These are phyloP conservation scores for Cyclotella kingstonii DNA, from an alignment of 108 stramenopile species.

Conservation along the genomic window DNA sequence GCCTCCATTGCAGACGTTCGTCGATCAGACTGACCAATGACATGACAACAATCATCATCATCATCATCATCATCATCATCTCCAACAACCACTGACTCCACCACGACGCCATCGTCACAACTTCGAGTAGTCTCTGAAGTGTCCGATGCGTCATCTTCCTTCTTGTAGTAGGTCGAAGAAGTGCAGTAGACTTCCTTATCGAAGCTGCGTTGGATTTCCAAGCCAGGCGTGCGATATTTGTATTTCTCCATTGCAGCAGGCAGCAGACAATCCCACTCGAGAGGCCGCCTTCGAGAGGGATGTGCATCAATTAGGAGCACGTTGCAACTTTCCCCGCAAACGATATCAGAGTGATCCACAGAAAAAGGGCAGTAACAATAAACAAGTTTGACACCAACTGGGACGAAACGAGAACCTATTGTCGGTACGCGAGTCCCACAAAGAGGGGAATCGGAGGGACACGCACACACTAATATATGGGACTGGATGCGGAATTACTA, in stretches of 20 bases:
- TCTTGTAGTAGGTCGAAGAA: not conserved
- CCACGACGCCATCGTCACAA: not conserved
- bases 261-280: too few relatives aligned
- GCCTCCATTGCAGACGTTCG: slow-evolving; percentile 26
- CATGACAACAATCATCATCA: not conserved
- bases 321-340: too few relatives aligned
- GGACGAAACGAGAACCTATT: too few relatives aligned
- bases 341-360: too few relatives aligned
- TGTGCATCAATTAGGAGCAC: too few relatives aligned
- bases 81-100: not conserved
- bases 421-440: too few relatives aligned
- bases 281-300: too few relatives aligned
- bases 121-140: slow-evolving; percentile 10
- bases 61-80: slow-evolving; percentile 8
- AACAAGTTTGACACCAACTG: too few relatives aligned
- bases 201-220: slow-evolving; percentile 7
- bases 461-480: too few relatives aligned
- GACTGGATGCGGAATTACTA: too few relatives aligned
- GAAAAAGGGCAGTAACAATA: too few relatives aligned
- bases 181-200: slow-evolving; percentile 6
- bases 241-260: not conserved
- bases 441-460: too few relatives aligned
- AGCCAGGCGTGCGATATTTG: slow-evolving; percentile 16
- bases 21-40: slow-evolving; percentile 7
- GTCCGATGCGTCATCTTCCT: slow-evolving; percentile 11